These are phyloP conservation scores for Cydonia oblonga DNA, from an alignment of 331 rosid genomes.

Conservation along the genomic window DNA sequence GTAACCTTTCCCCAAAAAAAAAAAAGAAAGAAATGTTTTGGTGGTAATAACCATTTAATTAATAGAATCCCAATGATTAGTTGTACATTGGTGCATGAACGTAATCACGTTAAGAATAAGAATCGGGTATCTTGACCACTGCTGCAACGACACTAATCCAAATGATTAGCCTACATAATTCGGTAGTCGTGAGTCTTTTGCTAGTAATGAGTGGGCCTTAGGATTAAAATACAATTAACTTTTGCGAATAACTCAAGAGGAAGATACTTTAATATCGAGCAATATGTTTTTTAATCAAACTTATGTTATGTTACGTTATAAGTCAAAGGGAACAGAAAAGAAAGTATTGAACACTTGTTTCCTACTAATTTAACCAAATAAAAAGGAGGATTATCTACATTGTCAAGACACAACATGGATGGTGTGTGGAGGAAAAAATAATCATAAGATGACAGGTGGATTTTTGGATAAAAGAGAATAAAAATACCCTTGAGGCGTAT, in stretches of 20 bases:
- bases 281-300: too few relatives aligned
- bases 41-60: slow-evolving; percentile 1
- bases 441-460: too few relatives aligned
- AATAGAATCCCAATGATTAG: slow-evolving; percentile 26
- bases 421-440: neutral
- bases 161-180: neutral
- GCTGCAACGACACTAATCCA: neutral
- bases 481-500: too few relatives aligned
- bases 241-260: neutral
- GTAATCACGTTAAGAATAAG: slow-evolving; percentile 18
- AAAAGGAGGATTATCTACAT: neutral
- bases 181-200: neutral
- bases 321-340: too few relatives aligned
- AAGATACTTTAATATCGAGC: neutral
- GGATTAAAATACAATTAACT: neutral
- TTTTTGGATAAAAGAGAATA: too few relatives aligned
- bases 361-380: neutral
- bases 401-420: too few relatives aligned
- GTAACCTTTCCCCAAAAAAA: too few relatives aligned
- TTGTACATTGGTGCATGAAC: slow-evolving; percentile 38
- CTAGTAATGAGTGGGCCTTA: neutral
- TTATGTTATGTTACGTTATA: neutral
- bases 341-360: neutral
- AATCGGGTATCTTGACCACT: neutral
- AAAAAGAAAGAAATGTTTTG: too few relatives aligned